phyloP scores from a whole-genome alignment of 805 yeast species.

The Saturnispora gosingensis region DNA sequence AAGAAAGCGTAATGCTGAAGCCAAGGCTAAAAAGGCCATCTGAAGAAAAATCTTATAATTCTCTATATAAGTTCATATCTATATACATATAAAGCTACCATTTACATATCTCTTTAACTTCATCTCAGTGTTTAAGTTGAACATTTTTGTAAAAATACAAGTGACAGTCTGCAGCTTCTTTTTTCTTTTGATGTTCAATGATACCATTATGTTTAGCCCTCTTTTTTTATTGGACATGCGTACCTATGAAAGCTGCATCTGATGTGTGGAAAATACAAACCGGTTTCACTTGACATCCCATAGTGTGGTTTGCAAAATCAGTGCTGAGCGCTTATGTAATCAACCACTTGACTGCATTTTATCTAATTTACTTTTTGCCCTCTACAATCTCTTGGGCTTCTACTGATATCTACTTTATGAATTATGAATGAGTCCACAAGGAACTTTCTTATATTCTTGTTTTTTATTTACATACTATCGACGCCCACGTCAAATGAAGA shows the following conservation, averaged over 20 bases:
- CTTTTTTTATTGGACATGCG: too few relatives aligned
- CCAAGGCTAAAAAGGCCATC: constrained; percentile 14
- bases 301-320: neutral
- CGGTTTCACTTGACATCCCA: too few relatives aligned
- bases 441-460: constrained; percentile 28
- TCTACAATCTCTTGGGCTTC: neutral
- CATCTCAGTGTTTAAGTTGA: neutral
- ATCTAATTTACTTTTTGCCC: neutral
- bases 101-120: neutral
- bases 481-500: constrained; percentile 29
- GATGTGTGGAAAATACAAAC: too few relatives aligned
- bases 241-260: too few relatives aligned
- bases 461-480: constrained; percentile 34
- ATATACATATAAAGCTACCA: neutral
- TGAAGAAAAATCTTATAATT: neutral
- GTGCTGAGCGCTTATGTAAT: neutral
- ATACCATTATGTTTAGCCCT: too few relatives aligned
- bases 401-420: too few relatives aligned
- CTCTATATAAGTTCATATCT: neutral
- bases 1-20: constrained; percentile 35
- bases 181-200: too few relatives aligned
- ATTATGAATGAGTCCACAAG: constrained; percentile 21
- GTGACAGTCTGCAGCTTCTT: too few relatives aligned
- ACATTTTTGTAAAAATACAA: too few relatives aligned
- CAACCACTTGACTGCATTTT: neutral